Conservation (phyloP, 768 basidiomycete species). For the Pulveroboletus frians region DNA sequence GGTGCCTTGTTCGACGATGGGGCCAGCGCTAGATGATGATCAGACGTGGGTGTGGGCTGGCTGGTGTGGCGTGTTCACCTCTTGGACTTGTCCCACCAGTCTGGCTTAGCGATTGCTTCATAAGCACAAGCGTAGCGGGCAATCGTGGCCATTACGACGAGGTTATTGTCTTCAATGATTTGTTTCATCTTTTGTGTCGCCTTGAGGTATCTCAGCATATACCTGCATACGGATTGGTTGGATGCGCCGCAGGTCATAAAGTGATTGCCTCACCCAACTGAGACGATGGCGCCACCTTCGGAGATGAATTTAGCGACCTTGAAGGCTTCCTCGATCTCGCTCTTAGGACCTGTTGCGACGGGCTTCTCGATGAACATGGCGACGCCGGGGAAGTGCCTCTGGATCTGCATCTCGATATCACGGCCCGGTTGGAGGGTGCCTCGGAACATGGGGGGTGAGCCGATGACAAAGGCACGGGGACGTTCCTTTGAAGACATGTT, state of each 20-base stretch:
- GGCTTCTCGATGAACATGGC: conserved; percentile 94
- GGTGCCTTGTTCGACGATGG: conserved; percentile 88
- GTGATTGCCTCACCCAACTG: conserved; percentile 63
- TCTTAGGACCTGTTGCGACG: conserved; percentile 70
- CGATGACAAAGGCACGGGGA: conserved; percentile 82
- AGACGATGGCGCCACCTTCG: conserved; percentile 71
- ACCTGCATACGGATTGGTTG: conserved; percentile 39
- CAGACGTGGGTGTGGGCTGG: neutral
- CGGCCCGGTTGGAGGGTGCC: conserved; percentile 69
- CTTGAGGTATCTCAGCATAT: conserved; percentile 91
- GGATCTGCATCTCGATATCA: conserved; percentile 83
- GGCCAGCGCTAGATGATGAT: conserved; percentile 51
- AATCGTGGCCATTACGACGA: conserved; percentile 93
- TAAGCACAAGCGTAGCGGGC: conserved; percentile 93
- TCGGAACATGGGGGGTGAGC: conserved; percentile 91
- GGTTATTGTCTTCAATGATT: conserved; percentile 89
- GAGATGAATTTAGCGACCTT: conserved; percentile 66
- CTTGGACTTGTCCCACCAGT: conserved; percentile 94
- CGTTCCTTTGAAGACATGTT: conserved; percentile 57
- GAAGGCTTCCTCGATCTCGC: conserved; percentile 65
- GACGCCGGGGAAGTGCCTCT: conserved; percentile 83
- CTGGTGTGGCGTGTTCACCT: conserved; percentile 47
- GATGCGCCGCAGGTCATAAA: neutral
- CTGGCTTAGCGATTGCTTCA: conserved; percentile 69
- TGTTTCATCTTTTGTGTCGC: conserved; percentile 96